phyloP scores from a whole-genome alignment of 352 stramenopile genomes.

The Phytophthora constricta region DNA sequence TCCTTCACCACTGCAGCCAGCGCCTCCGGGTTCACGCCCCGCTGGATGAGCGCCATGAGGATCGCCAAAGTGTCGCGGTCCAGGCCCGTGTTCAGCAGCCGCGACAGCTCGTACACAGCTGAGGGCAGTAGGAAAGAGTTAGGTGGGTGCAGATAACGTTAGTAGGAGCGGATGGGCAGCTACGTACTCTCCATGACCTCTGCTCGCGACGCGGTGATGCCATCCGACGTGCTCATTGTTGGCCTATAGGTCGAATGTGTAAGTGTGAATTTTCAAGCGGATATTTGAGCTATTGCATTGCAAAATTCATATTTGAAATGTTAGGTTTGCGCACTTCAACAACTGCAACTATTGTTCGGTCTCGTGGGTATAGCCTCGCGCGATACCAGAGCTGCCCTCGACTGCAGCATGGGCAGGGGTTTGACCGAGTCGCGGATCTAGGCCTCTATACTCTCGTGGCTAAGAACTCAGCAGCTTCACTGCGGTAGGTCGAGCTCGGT shows the following conservation, averaged over 20 bases:
- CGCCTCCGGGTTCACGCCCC: constrained; percentile 91
- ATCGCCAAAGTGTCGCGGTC: constrained; percentile 90
- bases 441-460: constrained; percentile 67
- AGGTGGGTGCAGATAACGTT: not conserved
- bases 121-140: not conserved
- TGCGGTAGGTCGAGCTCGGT: constrained; percentile 69
- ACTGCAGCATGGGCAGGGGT: constrained; percentile 82
- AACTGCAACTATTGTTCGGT: constrained; percentile 24
- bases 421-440: constrained; percentile 85
- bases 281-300: too few species aligned
- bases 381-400: constrained; percentile 75
- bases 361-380: constrained; percentile 78
- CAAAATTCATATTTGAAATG: too few species aligned
- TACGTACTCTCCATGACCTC: constrained; percentile 69
- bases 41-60: constrained; percentile 88
- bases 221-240: constrained; percentile 37
- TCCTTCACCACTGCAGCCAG: constrained; percentile 91
- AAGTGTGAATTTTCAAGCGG: too few species aligned
- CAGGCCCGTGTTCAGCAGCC: constrained; percentile 90
- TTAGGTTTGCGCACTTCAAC: too few species aligned
- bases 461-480: constrained; percentile 79
- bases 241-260: too few species aligned
- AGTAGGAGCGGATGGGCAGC: not conserved
- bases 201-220: constrained; percentile 52
- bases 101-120: constrained; percentile 92